A percentile compares a stretch with the other conserved stretches of the same genome.
These are phyloP conservation scores for Rhizodiscina lignyota DNA, from an alignment of 495 filamentous ascomycete genomes.

Conservation along the genomic window DNA sequence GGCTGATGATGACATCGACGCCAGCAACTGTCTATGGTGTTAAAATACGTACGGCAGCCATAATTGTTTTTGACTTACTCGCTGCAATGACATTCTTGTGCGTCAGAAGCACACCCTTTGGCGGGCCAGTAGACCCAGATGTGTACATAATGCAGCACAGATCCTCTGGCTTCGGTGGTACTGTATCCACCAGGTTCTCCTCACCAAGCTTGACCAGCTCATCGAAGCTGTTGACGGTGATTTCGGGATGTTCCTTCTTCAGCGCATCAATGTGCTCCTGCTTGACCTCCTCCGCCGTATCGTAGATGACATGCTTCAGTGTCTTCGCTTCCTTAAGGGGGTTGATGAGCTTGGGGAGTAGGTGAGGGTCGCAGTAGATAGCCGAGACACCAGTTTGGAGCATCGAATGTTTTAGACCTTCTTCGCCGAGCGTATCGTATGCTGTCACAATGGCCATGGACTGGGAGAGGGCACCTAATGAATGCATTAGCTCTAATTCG, in stretches of 20 bases:
- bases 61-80: conserved; percentile 63
- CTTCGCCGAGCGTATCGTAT: conserved; percentile 92
- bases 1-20: conserved; percentile 69
- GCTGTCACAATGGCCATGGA: conserved; percentile 90
- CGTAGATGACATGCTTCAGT: conserved; percentile 78
- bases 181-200: conserved; percentile 65
- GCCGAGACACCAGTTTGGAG: conserved; percentile 69
- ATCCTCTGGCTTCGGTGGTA: conserved; percentile 68
- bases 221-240: conserved; percentile 70
- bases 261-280: conserved; percentile 66
- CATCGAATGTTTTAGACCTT: conserved; percentile 82
- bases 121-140: conserved; percentile 89
- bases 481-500: not conserved
- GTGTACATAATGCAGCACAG: conserved; percentile 99
- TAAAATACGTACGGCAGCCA: conserved; percentile 46
- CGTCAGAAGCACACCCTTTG: conserved; percentile 86
- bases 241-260: conserved; percentile 47
- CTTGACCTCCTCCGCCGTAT: conserved; percentile 59
- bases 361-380: conserved; percentile 79
- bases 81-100: conserved; percentile 82
- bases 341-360: conserved; percentile 66
- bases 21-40: conserved; percentile 47
- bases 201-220: conserved; percentile 70
- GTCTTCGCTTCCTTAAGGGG: conserved; percentile 66
- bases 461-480: conserved; percentile 45